Conservation (phyloP, 2,329 filamentous ascomycete species). For the Pezicula rhizophila region DNA sequence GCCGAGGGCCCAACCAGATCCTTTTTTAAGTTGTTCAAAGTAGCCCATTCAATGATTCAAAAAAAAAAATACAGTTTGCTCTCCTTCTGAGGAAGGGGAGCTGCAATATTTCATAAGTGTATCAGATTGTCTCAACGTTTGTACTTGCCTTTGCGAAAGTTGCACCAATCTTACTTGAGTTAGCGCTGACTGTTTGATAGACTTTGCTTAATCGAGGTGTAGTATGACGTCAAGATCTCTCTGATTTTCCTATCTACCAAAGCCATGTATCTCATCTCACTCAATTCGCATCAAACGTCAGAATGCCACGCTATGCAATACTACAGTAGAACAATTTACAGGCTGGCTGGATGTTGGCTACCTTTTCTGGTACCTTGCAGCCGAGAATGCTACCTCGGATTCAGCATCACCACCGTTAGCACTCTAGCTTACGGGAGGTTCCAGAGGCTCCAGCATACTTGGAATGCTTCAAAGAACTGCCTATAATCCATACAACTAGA, state of each 20-base stretch:
- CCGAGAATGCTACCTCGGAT: conserved; percentile 27
- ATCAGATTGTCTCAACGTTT: too few species aligned
- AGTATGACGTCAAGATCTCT: not conserved
- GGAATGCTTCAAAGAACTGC: conserved; percentile 50
- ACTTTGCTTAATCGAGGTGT: too few species aligned
- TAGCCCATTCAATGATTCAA: too few species aligned
- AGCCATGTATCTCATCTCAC: conserved; percentile 14
- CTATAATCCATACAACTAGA: conserved; percentile 55
- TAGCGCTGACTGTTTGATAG: too few species aligned
- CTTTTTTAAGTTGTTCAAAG: too few species aligned
- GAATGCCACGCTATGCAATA: conserved; percentile 18
- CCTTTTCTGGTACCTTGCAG: conserved; percentile 39
- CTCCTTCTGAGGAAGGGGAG: too few species aligned
- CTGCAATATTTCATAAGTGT: too few species aligned
- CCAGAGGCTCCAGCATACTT: conserved; percentile 55
- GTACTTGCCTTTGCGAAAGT: too few species aligned
- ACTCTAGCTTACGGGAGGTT: conserved; percentile 61
- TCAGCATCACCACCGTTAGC: conserved; percentile 42
- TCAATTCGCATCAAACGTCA: conserved; percentile 18
- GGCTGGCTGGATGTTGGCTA: conserved; percentile 24
- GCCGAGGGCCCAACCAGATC: too few species aligned
- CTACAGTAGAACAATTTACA: conserved; percentile 19
- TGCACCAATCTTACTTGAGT: too few species aligned
- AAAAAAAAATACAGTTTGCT: too few species aligned
- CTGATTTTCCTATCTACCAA: conserved; percentile 11